Conservation (phyloP, 1,284 basidiomycete species). For the Meripilus lineatus region DNA sequence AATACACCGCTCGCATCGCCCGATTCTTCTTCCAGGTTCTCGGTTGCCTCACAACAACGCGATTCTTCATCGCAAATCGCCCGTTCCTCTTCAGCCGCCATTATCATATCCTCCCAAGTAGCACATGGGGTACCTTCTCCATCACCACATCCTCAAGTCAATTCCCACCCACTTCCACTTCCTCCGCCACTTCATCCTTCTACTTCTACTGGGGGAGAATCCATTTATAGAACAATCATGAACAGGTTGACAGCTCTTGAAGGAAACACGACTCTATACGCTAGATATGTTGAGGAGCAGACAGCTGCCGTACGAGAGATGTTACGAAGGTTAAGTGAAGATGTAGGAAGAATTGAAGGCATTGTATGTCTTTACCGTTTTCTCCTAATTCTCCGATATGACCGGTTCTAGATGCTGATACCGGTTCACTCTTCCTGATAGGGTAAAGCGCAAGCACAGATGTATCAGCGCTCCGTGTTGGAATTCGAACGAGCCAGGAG, state of each 20-base stretch:
- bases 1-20: too few species aligned
- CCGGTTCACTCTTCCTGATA: slow-evolving; percentile 21
- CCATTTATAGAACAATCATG: slow-evolving; percentile 95
- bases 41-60: too few species aligned
- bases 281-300: slow-evolving; percentile 90
- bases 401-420: neutral
- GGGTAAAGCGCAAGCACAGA: slow-evolving; percentile 64
- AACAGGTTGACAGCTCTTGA: slow-evolving; percentile 87
- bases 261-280: slow-evolving; percentile 82
- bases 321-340: slow-evolving; percentile 74
- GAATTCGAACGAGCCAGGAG: slow-evolving; percentile 70
- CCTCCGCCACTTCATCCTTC: slow-evolving; percentile 21
- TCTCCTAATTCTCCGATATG: neutral
- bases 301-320: slow-evolving; percentile 74
- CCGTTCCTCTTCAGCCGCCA: neutral
- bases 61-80: too few species aligned
- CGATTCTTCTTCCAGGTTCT: too few species aligned
- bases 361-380: slow-evolving; percentile 47
- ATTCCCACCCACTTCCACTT: slow-evolving; percentile 8
- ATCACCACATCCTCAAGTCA: slow-evolving; percentile 3
- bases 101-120: neutral
- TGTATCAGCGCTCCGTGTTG: slow-evolving; percentile 57
- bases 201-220: slow-evolving; percentile 66
- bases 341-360: slow-evolving; percentile 73
- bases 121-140: neutral